Evolutionary conservation across 768 basidiomycete species (phyloP), one percentile per base, ranked within the genome.

Genomic region (Leucocoprinus birnbaumii): DNA sequence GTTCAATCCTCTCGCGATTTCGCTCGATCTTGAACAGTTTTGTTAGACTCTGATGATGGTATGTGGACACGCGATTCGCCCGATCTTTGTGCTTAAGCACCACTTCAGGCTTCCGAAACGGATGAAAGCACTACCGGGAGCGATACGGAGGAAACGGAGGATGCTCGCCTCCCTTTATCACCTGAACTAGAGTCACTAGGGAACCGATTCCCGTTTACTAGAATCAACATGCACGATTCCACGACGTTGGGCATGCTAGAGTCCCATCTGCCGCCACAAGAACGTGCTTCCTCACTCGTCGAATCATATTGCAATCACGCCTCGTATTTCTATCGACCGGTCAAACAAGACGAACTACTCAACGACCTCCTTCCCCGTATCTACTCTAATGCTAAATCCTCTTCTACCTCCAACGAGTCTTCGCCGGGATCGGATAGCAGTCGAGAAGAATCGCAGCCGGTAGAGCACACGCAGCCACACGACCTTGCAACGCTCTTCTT

Each of bases 401-500:
- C 59, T 6, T 40, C 49, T 2, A 48, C 52, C n/a, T 56, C 58
- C 22, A 51, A 54, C 7, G 58, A 53, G 25, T 8, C 45, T 14
- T 13, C 45, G 27, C 31, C 27, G 24, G 8, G 6, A 14, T 14
- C 35, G 21, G 37, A 37, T 5, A 31, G 31, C 31, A 31, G 11
- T 31, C 22, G 46, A 22, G 21, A 31, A 35, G 41, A 31, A 14
- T 37, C 16, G 16, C 38, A 7, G 18, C 19, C 26, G 38, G 31
- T 35, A 38, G 46, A 52, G 9, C 18, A 26, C 11, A 25, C 41
- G 41, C 47, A 44, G 11, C 70, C 79, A 1, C 87, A 84, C 63
- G 72, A 74, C 8, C 73, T 86, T 22, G 78, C 83, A 0, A 74
- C 77, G 31, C 56, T 82, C 24, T 86, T 74, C 66, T 83, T 86